Evolutionary conservation across 2,329 filamentous ascomycete species (phyloP).

Genomic region (Raffaelea ambrosiae): DNA sequence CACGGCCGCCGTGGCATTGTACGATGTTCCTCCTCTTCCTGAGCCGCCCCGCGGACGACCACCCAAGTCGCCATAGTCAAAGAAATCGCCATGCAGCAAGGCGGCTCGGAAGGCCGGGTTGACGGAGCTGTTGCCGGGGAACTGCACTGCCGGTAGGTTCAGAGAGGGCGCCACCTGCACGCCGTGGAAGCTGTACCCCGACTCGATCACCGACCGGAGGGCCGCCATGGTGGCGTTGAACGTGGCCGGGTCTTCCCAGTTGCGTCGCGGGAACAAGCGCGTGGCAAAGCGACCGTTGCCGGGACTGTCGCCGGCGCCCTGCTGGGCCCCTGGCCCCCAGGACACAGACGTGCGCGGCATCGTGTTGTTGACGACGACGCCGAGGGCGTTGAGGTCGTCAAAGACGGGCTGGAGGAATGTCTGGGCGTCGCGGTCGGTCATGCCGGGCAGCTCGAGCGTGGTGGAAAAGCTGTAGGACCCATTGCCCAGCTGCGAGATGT

Average conservation of each 20-base stretch:
- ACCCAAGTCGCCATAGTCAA: slow-evolving; percentile 2
- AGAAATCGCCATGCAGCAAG: slow-evolving; percentile 10
- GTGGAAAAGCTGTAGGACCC: slow-evolving; percentile 22
- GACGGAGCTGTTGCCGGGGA: slow-evolving; percentile 16
- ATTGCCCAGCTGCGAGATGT: slow-evolving; percentile 18
- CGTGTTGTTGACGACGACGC: slow-evolving; percentile 18
- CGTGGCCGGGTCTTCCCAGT: slow-evolving; percentile 12
- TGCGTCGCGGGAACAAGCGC: slow-evolving; percentile 16
- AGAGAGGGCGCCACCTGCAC: slow-evolving; percentile 14
- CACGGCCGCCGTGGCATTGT: background rate
- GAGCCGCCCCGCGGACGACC: background rate
- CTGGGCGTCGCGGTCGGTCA: slow-evolving; percentile 15
- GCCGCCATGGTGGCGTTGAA: slow-evolving; percentile 14
- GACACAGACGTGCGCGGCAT: slow-evolving; percentile 7
- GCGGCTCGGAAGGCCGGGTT: slow-evolving; percentile 11
- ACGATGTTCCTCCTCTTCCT: background rate
- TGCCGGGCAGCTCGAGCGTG: slow-evolving; percentile 24
- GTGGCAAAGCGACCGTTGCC: slow-evolving; percentile 16
- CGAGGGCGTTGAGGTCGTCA: slow-evolving; percentile 21
- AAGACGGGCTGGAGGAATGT: slow-evolving; percentile 24
- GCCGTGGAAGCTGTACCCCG: slow-evolving; percentile 19
- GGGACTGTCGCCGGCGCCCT: slow-evolving; percentile 14
- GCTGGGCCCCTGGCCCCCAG: slow-evolving; percentile 6
- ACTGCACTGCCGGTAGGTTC: slow-evolving; percentile 12
- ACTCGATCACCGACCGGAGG: slow-evolving; percentile 15